phyloP scores from a whole-genome alignment of 2,329 filamentous ascomycete species.

The Fragosphaeria purpurea region DNA sequence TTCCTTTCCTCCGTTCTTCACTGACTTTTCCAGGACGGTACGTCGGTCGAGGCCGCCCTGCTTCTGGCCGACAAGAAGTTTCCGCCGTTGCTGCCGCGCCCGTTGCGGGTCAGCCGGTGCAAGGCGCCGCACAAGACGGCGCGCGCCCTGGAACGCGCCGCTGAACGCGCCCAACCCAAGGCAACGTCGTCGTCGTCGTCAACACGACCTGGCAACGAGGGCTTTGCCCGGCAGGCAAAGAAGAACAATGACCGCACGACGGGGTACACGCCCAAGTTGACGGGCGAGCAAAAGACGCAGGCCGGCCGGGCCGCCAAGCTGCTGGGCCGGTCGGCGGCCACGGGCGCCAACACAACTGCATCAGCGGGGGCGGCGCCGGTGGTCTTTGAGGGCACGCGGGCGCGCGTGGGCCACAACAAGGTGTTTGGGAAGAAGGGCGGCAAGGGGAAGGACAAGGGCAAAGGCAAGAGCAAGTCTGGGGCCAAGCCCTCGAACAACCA shows the following conservation, averaged over 20 bases:
- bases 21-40: constrained; percentile 51
- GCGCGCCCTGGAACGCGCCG: constrained; percentile 39
- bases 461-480: not conserved
- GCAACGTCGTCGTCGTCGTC: not conserved
- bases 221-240: not conserved
- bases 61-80: constrained; percentile 85
- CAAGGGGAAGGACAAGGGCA: constrained; percentile 33
- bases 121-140: constrained; percentile 58
- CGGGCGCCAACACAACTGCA: not conserved
- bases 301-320: constrained; percentile 67
- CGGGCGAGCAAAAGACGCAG: constrained; percentile 55
- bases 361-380: constrained; percentile 38
- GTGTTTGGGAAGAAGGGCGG: constrained; percentile 35
- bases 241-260: constrained; percentile 20
- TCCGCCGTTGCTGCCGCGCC: constrained; percentile 83
- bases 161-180: constrained; percentile 18
- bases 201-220: not conserved
- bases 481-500: constrained; percentile 36
- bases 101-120: constrained; percentile 76
- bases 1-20: not conserved
- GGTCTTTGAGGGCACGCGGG: constrained; percentile 74
- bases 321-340: constrained; percentile 55
- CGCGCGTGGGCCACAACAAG: constrained; percentile 56
- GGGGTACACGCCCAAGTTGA: constrained; percentile 60
- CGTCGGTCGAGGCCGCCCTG: constrained; percentile 82